Base-by-base conservation (phyloP, 1,284 basidiomycete genomes). In the Exobasidium cylindrosporum region DNA sequence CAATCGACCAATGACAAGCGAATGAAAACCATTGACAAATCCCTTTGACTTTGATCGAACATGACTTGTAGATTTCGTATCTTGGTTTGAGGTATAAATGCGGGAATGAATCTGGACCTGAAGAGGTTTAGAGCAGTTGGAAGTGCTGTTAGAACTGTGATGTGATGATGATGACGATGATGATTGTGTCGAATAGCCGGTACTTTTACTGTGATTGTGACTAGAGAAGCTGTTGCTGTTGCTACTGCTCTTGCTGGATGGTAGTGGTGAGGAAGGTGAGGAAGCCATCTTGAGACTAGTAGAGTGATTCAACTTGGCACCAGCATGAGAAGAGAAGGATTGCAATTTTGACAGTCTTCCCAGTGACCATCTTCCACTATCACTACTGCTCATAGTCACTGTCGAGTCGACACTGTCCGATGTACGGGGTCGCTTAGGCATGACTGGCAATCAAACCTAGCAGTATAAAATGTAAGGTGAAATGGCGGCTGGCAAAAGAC, bases 11-110 rank as follows among this genome's bases (percentile, higher is more conserved):
- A 67, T 64, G 62, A 73, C 70, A 28, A 73, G 67, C 0, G 70
- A 70, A 54, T 72, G 69, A 11, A 73, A 58, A 50, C 70, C 70
- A 2, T 64, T 67, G 14, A 73, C 69, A 56, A 73, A 70, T 10
- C 66, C 63, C 13, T 24, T 32, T 13, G 57, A 7, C 17, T 17
- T n/a, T n/a, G n/a, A n/a, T n/a, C n/a, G n/a, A n/a, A n/a, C n/a
- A n/a, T n/a, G n/a, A n/a, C n/a, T n/a, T n/a, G n/a, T n/a, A n/a
- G n/a, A n/a, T n/a, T n/a, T n/a, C n/a, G n/a, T n/a, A n/a, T n/a
- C n/a, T n/a, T n/a, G n/a, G n/a, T n/a, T n/a, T n/a, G n/a, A n/a
- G n/a, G n/a, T n/a, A n/a, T n/a, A n/a, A n/a, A n/a, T n/a, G n/a
- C n/a, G n/a, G n/a, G n/a, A n/a, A n/a, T n/a, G n/a, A n/a, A n/a